Base-by-base conservation (phyloP, 495 filamentous ascomycete species). In the Penicillium paxilli region DNA sequence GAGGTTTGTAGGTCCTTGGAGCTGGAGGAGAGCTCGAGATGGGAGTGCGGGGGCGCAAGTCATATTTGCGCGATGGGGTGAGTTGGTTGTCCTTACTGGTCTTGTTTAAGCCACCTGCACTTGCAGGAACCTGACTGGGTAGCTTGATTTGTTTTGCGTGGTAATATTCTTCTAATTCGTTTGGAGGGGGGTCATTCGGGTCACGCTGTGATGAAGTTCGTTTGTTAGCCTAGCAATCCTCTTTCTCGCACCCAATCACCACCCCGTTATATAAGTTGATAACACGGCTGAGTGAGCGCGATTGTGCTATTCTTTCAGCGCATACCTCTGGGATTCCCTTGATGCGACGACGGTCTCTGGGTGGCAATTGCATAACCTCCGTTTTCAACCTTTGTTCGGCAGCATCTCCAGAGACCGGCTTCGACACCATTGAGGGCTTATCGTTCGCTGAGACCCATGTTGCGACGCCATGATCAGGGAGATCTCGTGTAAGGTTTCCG, bases 371-470 rank as follows among this genome's bases (percentile, higher is more conserved):
- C 94, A 98, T 98, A 42, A 96, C 87, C 72, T 98, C 92, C 47
- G 83, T 87, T 80, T 96, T 97, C 57, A 97, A 67, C 62, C 89
- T 80, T 64, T 93, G 87, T 71, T 98, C 94, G 30, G 88, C 86
- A n/a, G 89, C 85, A 81, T 98, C 94, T 37, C 90, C 90, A 8
- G 85, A 85, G 28, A 89, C 83, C 23, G 88, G 89, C 69, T 94
- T 93, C 46, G 83, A 85, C 42, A 87, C 83, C 51, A 85, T 74
- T 21, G 83, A 84, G n/a, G 92, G 92, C 74, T 97, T 97, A 74
- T 98, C 93, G 63, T 94, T 96, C 20, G 90, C 90, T 59, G 89
- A 91, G 49, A 98, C 94, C 92, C 92, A 98, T 60, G 83, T 89
- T 54, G 94, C 95, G 60, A 96, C 88, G 58, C 91, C 92, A 70